A percentile compares a stretch with the other conserved stretches of the same genome.
These are phyloP conservation scores for Rhizopogon vulgaris DNA, from an alignment of 768 basidiomycete genomes.

Conservation along the genomic window DNA sequence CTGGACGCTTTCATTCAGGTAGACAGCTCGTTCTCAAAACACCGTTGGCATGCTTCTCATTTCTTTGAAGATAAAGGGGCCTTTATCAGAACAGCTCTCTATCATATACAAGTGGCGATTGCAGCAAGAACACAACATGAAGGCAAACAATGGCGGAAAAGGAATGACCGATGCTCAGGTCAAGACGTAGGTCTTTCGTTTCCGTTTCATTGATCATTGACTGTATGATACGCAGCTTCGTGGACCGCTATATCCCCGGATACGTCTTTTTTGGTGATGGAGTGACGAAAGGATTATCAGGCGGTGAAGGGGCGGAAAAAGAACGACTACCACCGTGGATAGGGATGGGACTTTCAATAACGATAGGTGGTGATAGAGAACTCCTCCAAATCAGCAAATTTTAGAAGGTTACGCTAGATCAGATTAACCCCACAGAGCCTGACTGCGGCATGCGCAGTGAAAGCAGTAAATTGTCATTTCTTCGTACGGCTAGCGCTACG, in stretches of 20 bases:
- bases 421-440: neutral
- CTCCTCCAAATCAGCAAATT: conserved; percentile 37
- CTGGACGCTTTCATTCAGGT: conserved; percentile 80
- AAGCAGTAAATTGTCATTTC: no score
- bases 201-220: neutral
- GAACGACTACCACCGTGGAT: conserved; percentile 30
- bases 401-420: conserved; percentile 21
- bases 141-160: conserved; percentile 70
- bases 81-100: conserved; percentile 28
- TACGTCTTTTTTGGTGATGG: conserved; percentile 82
- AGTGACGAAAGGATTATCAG: conserved; percentile 30
- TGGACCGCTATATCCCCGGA: conserved; percentile 90
- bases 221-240: conserved; percentile 47
- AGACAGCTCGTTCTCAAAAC: conserved; percentile 10
- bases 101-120: conserved; percentile 85
- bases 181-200: conserved; percentile 34
- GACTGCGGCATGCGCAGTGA: neutral
- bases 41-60: conserved; percentile 6
- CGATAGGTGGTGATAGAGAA: conserved; percentile 49
- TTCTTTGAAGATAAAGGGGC: conserved; percentile 33
- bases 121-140: conserved; percentile 90
- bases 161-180: conserved; percentile 87
- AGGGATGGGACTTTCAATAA: conserved; percentile 45
- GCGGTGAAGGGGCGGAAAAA: conserved; percentile 10
- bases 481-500: no score